Conservation (phyloP, 1,284 basidiomycete species). For the Fomes fomentarius region DNA sequence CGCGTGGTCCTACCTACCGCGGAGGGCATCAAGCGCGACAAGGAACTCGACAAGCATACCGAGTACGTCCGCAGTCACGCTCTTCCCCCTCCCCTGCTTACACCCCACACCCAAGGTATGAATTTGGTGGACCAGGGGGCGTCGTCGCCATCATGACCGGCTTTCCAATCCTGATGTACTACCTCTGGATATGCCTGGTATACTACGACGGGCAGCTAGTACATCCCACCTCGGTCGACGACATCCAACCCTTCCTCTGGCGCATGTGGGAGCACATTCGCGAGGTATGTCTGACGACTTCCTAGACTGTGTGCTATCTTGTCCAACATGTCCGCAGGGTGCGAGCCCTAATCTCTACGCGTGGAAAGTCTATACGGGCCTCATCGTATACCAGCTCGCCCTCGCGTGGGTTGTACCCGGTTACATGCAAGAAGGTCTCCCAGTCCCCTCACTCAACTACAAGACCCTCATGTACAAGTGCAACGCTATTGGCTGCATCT, state of each 20-base stretch:
- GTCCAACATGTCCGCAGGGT: conserved; percentile 62
- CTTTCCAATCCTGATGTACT: conserved; percentile 95
- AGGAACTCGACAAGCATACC: conserved; percentile 76
- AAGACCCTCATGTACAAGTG: conserved; percentile 96
- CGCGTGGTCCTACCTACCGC: conserved; percentile 46
- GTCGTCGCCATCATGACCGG: conserved; percentile 93
- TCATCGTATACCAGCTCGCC: conserved; percentile 88
- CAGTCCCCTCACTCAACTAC: conserved; percentile 90
- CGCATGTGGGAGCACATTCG: conserved; percentile 86
- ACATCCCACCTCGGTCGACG: conserved; percentile 72
- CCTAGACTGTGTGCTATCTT: no score
- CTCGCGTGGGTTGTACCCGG: conserved; percentile 93
- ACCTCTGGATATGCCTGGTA: conserved; percentile 97
- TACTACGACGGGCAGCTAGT: conserved; percentile 92
- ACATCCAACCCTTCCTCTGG: conserved; percentile 79
- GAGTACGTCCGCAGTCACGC: conserved; percentile 47
- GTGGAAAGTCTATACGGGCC: conserved; percentile 87
- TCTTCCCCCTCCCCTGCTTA: background rate
- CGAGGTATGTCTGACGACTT: conserved; percentile 53
- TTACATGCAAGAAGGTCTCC: conserved; percentile 91
- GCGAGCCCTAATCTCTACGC: conserved; percentile 91
- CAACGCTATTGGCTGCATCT: conserved; percentile 90
- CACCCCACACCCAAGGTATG: conserved; percentile 61
- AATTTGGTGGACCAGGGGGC: conserved; percentile 95
- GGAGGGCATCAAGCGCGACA: conserved; percentile 71